Conservation (phyloP, 768 basidiomycete genomes). For the Serendipita sp. region DNA sequence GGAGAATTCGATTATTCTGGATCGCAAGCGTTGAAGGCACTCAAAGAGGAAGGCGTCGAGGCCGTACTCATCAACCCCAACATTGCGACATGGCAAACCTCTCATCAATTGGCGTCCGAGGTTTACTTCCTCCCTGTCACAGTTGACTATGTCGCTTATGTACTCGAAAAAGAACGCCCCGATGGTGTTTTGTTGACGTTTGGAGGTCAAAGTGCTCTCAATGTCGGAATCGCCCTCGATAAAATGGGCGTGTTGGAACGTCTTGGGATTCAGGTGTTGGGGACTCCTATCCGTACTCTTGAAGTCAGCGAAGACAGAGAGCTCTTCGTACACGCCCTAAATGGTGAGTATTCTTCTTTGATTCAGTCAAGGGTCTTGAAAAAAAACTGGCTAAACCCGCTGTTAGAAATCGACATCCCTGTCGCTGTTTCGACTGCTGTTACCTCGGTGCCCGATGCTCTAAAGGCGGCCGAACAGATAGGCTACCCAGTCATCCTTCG, state of each 20-base stretch:
- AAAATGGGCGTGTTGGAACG: conserved; percentile 92
- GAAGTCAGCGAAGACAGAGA: conserved; percentile 96
- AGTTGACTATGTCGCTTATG: conserved; percentile 93
- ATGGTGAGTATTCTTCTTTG: conserved; percentile 39
- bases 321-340: conserved; percentile 88
- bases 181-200: conserved; percentile 96
- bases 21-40: conserved; percentile 94
- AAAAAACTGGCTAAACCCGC: not conserved
- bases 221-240: conserved; percentile 93
- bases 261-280: conserved; percentile 81
- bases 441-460: conserved; percentile 84
- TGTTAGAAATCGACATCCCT: conserved; percentile 88
- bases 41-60: conserved; percentile 86
- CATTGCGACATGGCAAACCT: conserved; percentile 98
- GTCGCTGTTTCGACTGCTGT: conserved; percentile 93
- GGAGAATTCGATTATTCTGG: conserved; percentile 99
- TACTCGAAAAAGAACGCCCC: conserved; percentile 94
- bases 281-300: conserved; percentile 85
- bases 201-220: conserved; percentile 93
- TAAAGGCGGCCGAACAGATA: conserved; percentile 77
- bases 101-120: conserved; percentile 88
- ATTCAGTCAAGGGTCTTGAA: not conserved
- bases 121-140: conserved; percentile 97
- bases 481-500: conserved; percentile 97
- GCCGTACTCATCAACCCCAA: conserved; percentile 97